Evolutionary conservation across 202 grass and related monocot genomes (phyloP).

Genomic region (Setaria italica): DNA sequence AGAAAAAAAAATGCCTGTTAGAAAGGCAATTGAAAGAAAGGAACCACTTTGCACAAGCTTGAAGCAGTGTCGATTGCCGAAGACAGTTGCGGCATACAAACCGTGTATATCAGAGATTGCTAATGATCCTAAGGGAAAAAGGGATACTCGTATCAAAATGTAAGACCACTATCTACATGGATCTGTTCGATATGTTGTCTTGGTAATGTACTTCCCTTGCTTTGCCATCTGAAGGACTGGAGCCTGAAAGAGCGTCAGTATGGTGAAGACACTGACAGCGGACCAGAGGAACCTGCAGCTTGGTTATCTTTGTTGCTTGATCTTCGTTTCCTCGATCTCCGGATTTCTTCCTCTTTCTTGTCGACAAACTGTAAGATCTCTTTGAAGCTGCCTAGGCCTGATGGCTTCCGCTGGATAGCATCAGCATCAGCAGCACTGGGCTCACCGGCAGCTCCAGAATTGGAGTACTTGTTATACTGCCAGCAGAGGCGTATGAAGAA

Average conservation of each 20-base stretch:
- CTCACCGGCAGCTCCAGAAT: conserved; percentile 15
- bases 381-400: conserved; percentile 55
- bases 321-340: conserved; percentile 46
- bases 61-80: not conserved
- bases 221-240: conserved; percentile 29
- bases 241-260: conserved; percentile 16
- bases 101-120: not conserved
- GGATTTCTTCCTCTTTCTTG: conserved; percentile 65
- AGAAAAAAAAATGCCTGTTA: not conserved
- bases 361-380: conserved; percentile 65
- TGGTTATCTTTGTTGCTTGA: conserved; percentile 53
- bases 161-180: conserved; percentile 36
- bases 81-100: not conserved
- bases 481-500: conserved; percentile 67
- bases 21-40: not conserved
- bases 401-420: not conserved
- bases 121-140: conserved; percentile 10
- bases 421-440: not conserved
- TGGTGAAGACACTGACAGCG: conserved; percentile 17
- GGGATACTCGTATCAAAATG: conserved; percentile 4
- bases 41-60: no score
- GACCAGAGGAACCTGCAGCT: conserved; percentile 11
- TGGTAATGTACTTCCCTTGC: conserved; percentile 8
- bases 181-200: conserved; percentile 11
- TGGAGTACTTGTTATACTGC: conserved; percentile 63